These are phyloP conservation scores for Sphagnurus paluster DNA, from an alignment of 1,284 basidiomycete genomes.

Conservation along the genomic window DNA sequence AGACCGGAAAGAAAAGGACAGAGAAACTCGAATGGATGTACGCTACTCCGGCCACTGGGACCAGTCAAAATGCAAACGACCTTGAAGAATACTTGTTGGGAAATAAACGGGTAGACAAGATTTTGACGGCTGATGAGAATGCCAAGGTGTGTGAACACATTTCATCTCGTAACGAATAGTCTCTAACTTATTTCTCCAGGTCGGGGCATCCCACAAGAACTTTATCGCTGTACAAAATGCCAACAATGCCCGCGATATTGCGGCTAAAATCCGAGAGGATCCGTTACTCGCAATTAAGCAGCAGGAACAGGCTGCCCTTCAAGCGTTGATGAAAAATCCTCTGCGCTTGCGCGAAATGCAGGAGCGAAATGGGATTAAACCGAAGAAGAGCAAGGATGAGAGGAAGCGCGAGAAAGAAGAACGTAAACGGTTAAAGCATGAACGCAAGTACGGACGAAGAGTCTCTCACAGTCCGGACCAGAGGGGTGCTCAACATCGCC, in stretches of 20 bases:
- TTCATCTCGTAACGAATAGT: not conserved
- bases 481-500: slow-evolving; percentile 23
- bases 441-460: slow-evolving; percentile 45
- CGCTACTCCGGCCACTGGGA: slow-evolving; percentile 87
- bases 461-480: slow-evolving; percentile 38
- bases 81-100: slow-evolving; percentile 96
- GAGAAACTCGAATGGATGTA: slow-evolving; percentile 99
- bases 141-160: slow-evolving; percentile 60
- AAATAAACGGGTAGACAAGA: slow-evolving; percentile 98
- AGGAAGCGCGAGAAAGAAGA: slow-evolving; percentile 76
- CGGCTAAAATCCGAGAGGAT: slow-evolving; percentile 94
- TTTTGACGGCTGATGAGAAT: slow-evolving; percentile 88
- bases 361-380: slow-evolving; percentile 72
- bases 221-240: slow-evolving; percentile 94
- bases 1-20: slow-evolving; percentile 91
- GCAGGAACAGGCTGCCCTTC: slow-evolving; percentile 93
- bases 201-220: slow-evolving; percentile 84
- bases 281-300: slow-evolving; percentile 96
- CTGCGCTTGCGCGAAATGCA: slow-evolving; percentile 83
- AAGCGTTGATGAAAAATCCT: slow-evolving; percentile 90
- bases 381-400: slow-evolving; percentile 74
- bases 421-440: slow-evolving; percentile 59
- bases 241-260: slow-evolving; percentile 86
- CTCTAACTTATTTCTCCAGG: slow-evolving; percentile 32
- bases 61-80: slow-evolving; percentile 83